Evolutionary conservation across 2,329 filamentous ascomycete genomes (phyloP).

Genomic region (Microcyclosporella mali): DNA sequence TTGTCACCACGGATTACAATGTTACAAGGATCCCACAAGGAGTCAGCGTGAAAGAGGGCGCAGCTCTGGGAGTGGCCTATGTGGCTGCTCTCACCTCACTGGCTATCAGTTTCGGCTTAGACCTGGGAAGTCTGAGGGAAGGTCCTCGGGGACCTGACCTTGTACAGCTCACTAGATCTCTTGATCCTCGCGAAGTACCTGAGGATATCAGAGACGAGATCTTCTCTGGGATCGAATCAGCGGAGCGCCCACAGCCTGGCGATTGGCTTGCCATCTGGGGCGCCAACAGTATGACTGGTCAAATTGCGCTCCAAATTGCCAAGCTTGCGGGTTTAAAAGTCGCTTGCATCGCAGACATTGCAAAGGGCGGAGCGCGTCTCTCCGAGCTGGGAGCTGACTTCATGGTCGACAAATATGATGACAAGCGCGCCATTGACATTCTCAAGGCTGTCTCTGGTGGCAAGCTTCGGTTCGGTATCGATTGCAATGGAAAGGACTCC

Average conservation of each 20-base stretch:
- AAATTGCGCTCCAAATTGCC: slow-evolving; percentile 61
- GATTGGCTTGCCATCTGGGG: slow-evolving; percentile 74
- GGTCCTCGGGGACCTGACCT: slow-evolving; percentile 54
- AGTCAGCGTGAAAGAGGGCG: slow-evolving; percentile 50
- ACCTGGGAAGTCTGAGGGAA: slow-evolving; percentile 46
- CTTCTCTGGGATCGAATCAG: slow-evolving; percentile 47
- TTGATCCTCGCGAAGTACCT: slow-evolving; percentile 48
- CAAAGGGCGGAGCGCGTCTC: slow-evolving; percentile 57
- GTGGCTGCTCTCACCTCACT: slow-evolving; percentile 62
- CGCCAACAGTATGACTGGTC: slow-evolving; percentile 65
- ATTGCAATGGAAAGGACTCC: slow-evolving; percentile 61
- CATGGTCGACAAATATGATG: slow-evolving; percentile 62
- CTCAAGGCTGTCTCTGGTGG: slow-evolving; percentile 54
- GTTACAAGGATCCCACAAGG: slow-evolving; percentile 54
- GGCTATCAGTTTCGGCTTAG: slow-evolving; percentile 63
- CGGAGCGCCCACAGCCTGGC: slow-evolving; percentile 52
- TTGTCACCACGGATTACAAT: slow-evolving; percentile 59
- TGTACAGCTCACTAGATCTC: slow-evolving; percentile 42
- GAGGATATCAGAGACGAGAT: slow-evolving; percentile 59
- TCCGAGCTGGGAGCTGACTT: slow-evolving; percentile 53
- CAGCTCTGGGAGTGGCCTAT: slow-evolving; percentile 64
- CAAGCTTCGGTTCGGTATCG: slow-evolving; percentile 60
- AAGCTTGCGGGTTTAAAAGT: slow-evolving; percentile 60
- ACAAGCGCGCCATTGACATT: slow-evolving; percentile 58
- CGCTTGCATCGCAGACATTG: slow-evolving; percentile 60